Evolutionary conservation across 2,329 filamentous ascomycete genomes (phyloP).

Genomic region (Ascochyta rabiei): DNA sequence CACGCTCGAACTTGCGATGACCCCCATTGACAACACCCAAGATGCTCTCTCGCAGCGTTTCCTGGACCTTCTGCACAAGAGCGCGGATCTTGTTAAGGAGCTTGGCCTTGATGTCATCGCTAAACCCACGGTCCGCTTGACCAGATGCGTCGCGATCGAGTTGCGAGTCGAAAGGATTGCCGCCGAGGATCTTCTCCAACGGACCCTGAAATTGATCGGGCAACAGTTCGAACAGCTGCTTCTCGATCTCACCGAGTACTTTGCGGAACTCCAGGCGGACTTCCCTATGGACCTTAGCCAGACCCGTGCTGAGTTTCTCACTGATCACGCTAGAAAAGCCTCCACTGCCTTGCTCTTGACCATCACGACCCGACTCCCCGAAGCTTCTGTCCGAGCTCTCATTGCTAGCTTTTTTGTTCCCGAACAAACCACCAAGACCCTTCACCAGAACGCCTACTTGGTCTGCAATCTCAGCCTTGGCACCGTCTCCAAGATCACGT

Average conservation of each 20-base stretch:
- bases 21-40: slow-evolving; percentile 40
- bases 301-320: slow-evolving; percentile 39
- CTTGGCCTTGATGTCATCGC: slow-evolving; percentile 38
- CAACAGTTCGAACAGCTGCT: slow-evolving; percentile 37
- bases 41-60: slow-evolving; percentile 38
- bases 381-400: slow-evolving; percentile 28
- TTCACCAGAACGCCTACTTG: slow-evolving; percentile 38
- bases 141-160: slow-evolving; percentile 35
- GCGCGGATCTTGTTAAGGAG: slow-evolving; percentile 35
- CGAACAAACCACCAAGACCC: slow-evolving; percentile 34
- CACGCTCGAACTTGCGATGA: slow-evolving; percentile 37
- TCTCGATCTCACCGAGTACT: slow-evolving; percentile 37
- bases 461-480: slow-evolving; percentile 38
- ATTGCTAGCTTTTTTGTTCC: slow-evolving; percentile 25
- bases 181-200: slow-evolving; percentile 37
- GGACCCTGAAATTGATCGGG: slow-evolving; percentile 38
- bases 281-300: slow-evolving; percentile 39
- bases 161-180: slow-evolving; percentile 39
- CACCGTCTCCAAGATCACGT: slow-evolving; percentile 37
- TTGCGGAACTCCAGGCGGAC: slow-evolving; percentile 40
- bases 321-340: slow-evolving; percentile 38
- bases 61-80: slow-evolving; percentile 36
- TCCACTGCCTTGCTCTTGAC: slow-evolving; percentile 19
- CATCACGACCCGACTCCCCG: slow-evolving; percentile 20
- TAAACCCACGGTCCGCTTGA: slow-evolving; percentile 33